phyloP scores from a whole-genome alignment of 306 rosid species.

The Corylus avellana region DNA sequence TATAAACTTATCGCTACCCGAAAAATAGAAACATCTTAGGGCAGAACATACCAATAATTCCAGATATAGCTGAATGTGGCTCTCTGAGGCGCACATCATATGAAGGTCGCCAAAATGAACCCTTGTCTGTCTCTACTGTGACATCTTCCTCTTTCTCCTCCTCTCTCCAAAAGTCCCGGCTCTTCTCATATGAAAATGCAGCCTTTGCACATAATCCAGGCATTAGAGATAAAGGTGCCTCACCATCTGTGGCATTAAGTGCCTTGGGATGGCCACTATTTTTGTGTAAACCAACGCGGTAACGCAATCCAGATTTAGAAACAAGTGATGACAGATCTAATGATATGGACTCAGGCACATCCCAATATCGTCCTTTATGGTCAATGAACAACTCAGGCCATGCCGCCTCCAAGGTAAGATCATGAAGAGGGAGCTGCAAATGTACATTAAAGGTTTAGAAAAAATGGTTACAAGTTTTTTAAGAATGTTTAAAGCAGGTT shows the following conservation, averaged over 20 bases:
- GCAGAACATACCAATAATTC: conserved; percentile 59
- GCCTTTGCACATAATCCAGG: conserved; percentile 88
- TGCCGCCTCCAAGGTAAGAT: conserved; percentile 78
- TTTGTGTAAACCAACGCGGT: conserved; percentile 74
- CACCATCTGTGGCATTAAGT: conserved; percentile 40
- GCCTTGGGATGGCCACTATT: conserved; percentile 66
- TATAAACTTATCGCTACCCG: neutral
- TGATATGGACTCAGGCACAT: conserved; percentile 76
- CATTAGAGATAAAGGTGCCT: conserved; percentile 51
- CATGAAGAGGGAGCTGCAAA: conserved; percentile 77
- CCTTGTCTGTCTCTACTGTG: conserved; percentile 24
- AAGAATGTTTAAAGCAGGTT: neutral
- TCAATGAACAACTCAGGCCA: conserved; percentile 90
- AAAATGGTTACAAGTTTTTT: neutral
- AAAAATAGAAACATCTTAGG: conserved; percentile 3
- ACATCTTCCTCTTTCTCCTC: conserved; percentile 30
- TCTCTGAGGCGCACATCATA: conserved; percentile 65
- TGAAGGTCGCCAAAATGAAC: conserved; percentile 41
- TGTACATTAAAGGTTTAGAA: conserved; percentile 18
- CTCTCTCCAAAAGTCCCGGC: conserved; percentile 65
- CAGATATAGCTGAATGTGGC: conserved; percentile 80
- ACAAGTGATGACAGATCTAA: conserved; percentile 66
- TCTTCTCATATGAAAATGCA: conserved; percentile 67
- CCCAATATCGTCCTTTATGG: conserved; percentile 90
- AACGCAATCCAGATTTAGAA: conserved; percentile 68